Percentiles rank a stretch among this genome's conserved stretches.
These are phyloP conservation scores for Ogataea populi-albae DNA, from an alignment of 805 yeast genomes.

Conservation along the genomic window DNA sequence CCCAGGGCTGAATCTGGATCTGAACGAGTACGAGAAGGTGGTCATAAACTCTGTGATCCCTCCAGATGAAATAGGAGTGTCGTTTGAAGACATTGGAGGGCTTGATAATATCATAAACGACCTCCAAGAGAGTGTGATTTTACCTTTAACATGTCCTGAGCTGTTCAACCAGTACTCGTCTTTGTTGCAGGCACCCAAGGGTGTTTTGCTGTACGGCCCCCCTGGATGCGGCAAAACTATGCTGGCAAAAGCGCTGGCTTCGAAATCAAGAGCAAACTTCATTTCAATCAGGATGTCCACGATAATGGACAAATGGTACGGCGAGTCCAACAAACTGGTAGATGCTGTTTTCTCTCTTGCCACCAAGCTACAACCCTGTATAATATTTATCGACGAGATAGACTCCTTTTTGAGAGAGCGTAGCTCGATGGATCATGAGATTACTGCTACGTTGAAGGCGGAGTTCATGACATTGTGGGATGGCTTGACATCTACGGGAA, in stretches of 20 bases:
- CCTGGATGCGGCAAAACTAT: conserved; percentile 98
- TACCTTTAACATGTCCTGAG: conserved; percentile 80
- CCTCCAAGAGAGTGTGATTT: conserved; percentile 80
- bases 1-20: conserved; percentile 54
- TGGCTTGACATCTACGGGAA: conserved; percentile 72
- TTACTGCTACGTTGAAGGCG: conserved; percentile 91
- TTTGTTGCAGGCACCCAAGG: conserved; percentile 87
- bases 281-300: conserved; percentile 89
- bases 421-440: conserved; percentile 83
- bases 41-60: conserved; percentile 75
- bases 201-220: conserved; percentile 89
- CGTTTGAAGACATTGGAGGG: conserved; percentile 87
- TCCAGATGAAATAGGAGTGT: conserved; percentile 76
- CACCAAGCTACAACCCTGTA: conserved; percentile 86
- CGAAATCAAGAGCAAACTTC: conserved; percentile 88
- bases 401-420: conserved; percentile 92
- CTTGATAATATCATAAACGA: conserved; percentile 79
- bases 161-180: conserved; percentile 64
- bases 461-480: conserved; percentile 99
- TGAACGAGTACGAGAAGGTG: conserved; percentile 74
- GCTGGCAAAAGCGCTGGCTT: conserved; percentile 93
- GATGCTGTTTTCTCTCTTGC: conserved; percentile 93
- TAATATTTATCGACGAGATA: conserved; percentile 92
- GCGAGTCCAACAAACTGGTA: conserved; percentile 90
- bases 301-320: conserved; percentile 96